A percentile compares a stretch with the other conserved stretches of the same genome.
phyloP scores from a whole-genome alignment of 2,329 filamentous ascomycete genomes.

The Harringtonia aguacate region DNA sequence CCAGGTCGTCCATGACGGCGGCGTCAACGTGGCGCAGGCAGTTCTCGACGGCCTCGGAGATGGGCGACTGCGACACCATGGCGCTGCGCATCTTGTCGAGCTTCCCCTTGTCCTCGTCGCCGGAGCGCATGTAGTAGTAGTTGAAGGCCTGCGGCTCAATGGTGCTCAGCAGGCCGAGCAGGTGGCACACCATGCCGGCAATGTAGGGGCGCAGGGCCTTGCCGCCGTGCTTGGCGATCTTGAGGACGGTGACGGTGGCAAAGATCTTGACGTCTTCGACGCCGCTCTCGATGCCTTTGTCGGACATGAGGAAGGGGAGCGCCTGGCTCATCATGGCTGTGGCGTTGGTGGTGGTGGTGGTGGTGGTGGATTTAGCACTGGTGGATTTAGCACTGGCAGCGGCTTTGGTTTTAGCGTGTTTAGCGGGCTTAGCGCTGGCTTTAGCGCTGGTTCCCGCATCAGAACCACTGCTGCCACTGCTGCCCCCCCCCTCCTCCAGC shows the following conservation, averaged over 20 bases:
- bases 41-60: slow-evolving; percentile 86
- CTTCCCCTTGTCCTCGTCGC: slow-evolving; percentile 76
- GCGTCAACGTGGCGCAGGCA: slow-evolving; percentile 77
- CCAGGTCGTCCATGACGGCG: slow-evolving; percentile 62
- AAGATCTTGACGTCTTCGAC: slow-evolving; percentile 82
- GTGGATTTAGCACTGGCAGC: no score
- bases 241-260: slow-evolving; percentile 70
- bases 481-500: slow-evolving; percentile 60
- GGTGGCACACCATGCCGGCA: slow-evolving; percentile 67
- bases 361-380: no score
- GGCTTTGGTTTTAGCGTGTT: no score
- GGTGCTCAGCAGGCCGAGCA: slow-evolving; percentile 74
- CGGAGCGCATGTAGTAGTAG: slow-evolving; percentile 82
- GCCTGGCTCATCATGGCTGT: slow-evolving; percentile 75
- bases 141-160: slow-evolving; percentile 85
- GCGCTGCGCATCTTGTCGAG: slow-evolving; percentile 80
- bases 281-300: slow-evolving; percentile 79
- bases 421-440: no score
- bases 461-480: slow-evolving; percentile 49
- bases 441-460: no score
- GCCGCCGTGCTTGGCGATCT: slow-evolving; percentile 85
- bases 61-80: slow-evolving; percentile 73
- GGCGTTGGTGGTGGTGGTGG: slow-evolving; percentile 35
- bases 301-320: slow-evolving; percentile 80
- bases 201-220: slow-evolving; percentile 70